Evolutionary conservation across 192 early-diverging fungal genomes (phyloP), one percentile per base, ranked within the genome.

Genomic region (Rhizophagus clarus): DNA sequence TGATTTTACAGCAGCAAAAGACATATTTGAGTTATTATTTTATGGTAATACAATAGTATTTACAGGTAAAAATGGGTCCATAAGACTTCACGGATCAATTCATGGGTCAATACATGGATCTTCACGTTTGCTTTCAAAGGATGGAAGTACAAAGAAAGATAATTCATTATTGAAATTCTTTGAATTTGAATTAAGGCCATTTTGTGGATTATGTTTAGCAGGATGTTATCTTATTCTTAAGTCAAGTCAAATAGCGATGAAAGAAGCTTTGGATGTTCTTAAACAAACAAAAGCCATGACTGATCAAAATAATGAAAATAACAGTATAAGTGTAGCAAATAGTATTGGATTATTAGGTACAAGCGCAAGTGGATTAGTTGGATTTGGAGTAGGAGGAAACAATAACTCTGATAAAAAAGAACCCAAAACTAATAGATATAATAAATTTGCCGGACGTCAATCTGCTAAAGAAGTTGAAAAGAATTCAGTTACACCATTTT

Each of bases 361-460:
- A 61, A 60, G 45, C 63, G 77, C 56, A 32, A 63, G 49, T 61
- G 80, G 32, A 32, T 75, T 80, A 15, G 71, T 45, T 12, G 76
- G 84, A 62, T 84, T 80, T 17, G 62, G 74, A 42, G 40, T 64
- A 4, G 67, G 79, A 0, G 76, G 77, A 56, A 56, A 7, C 7
- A 56, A 56, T 42, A 61, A 72, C 61, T 81, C 81, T 63, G 80
- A 85, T 64, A 79, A 81, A 85, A 67, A 51, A 34, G 64, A 70
- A 22, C 28, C 9, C 3, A 56, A 74, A 74, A 64, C 83, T 8
- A 86, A 83, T 75, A 79, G 85, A 6, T 86, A 83, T 69, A 86
- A 86, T 61, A 86, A 86, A 80, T 86, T 86, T 79, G 82, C 85
- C 1, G 80, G 82, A 81, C 83, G 83, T 37, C 81, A 86, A 28